Base-by-base conservation (phyloP, 768 basidiomycete genomes). In the Agaricus sinodeliciosus region DNA sequence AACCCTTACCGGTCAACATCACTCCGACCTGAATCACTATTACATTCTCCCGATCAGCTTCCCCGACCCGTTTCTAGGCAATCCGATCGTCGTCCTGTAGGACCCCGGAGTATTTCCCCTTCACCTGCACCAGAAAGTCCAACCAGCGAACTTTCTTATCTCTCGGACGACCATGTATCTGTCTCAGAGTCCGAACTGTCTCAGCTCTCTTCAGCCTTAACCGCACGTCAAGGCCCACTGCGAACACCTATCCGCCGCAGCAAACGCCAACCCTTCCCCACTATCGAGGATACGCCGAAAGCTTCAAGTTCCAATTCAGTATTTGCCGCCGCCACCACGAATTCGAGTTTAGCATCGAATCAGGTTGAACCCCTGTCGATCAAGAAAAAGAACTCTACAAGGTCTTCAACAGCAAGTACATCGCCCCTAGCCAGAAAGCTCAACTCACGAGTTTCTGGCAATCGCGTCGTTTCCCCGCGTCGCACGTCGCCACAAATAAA, bases 101-200 rank as follows among this genome's bases (percentile, higher is more conserved):
- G 88, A 9, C 88, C 89, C n/a, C 77, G 89, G 56, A 79, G 78
- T 58, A 84, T 83, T 13, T 90, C 88, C 15, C 87, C 88, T 22
- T 65, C 81, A 45, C 85, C 85, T 16, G 73, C 70, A 0, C 51
- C 68, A 6, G 71, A 69, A 52, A 79, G 71, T 60, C 74, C 77
- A 44, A 45, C 56, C 50, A 62, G 53, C 28, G 72, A 73, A 44
- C 67, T 76, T 18, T 73, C 74, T 26, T 69, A 74, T 9, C 65
- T 69, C 58, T 77, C 79, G 34, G 70, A 74, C n/a, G 78, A 76
- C 42, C 53, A 72, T 35, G 73, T 12, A 12, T 49, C 47, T 26
- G 45, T 48, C 43, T 37, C 45, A 43, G 45, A 51, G 39, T 37
- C 45, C 27, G 40, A 25, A 37, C 54, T 57, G 57, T 45, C 58